Base-by-base conservation (phyloP, 2,329 filamentous ascomycete species). In the Alternaria triticina region DNA sequence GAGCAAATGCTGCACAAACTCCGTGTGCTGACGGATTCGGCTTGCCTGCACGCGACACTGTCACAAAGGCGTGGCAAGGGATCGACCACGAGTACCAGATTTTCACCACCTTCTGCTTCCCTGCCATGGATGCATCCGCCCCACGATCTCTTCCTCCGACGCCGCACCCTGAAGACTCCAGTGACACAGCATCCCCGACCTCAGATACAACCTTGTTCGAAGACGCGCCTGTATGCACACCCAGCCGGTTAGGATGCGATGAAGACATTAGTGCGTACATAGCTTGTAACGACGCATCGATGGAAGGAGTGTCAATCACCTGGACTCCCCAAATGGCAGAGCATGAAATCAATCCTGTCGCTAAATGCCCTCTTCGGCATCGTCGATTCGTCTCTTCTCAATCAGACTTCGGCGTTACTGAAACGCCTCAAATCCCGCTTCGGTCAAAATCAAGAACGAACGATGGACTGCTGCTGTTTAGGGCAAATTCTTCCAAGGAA, bases 131-230 rank as follows among this genome's bases (percentile, higher is more conserved):
- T 55, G 22, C 20, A 23, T 25, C 23, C 22, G 20, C 36, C 36
- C 36, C 36, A 10, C 9, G 15, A 25, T 27, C 27, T 3, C 33
- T 25, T 15, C 23, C 15, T 28, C 23, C 23, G 13, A n/a, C 47
- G 8, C 6, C 49, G 3, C 46, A 44, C 10, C 20, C 17, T 15
- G 23, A 57, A 15, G 30, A 11, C 12, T 6, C 40, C 7, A 59
- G 40, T 27, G 55, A 64, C 4, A 33, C 28, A 12, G 47, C 54
- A 12, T 68, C 65, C 15, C 60, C 60, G 20, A 44, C 52, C 27
- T 68, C 65, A 6, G 65, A 68, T 33, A 57, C 30, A 11, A 68
- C 57, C n/a, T 23, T 66, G 15, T 63, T 54, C 25, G 65, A 68
- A 33, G 63, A 59, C 12, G 25, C 56, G 15, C 27, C 36, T n/a